Conservation (phyloP, 768 basidiomycete genomes). For the Xerocomellus dryophilus region DNA sequence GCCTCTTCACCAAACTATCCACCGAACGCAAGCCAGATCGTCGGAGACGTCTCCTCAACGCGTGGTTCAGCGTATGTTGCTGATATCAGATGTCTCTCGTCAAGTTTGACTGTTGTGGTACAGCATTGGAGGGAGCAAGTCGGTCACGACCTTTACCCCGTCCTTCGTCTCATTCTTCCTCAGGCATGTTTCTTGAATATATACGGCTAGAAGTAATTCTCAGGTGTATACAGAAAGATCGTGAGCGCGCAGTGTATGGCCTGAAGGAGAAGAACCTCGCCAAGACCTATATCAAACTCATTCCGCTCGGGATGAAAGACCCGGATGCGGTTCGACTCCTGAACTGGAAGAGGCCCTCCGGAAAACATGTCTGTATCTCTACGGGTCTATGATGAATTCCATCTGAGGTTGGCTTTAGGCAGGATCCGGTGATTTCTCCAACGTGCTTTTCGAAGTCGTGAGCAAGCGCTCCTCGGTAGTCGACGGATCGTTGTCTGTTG, state of each 20-base stretch:
- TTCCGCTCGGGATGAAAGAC: conserved; percentile 77
- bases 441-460: conserved; percentile 83
- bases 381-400: background rate
- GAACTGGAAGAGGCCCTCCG: conserved; percentile 87
- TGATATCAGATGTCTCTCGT: background rate
- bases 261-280: conserved; percentile 94
- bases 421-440: conserved; percentile 83
- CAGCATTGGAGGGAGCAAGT: conserved; percentile 86
- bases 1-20: conserved; percentile 74
- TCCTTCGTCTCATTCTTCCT: conserved; percentile 84
- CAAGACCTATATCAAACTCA: conserved; percentile 86
- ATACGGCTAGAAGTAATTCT: background rate
- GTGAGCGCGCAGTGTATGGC: conserved; percentile 88
- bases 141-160: conserved; percentile 86
- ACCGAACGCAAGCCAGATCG: conserved; percentile 72
- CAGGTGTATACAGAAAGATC: conserved; percentile 69
- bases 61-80: conserved; percentile 76
- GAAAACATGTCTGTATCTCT: conserved; percentile 51
- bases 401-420: conserved; percentile 39
- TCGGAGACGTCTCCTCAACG: conserved; percentile 61
- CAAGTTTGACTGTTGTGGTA: conserved; percentile 14
- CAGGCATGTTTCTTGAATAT: conserved; percentile 51
- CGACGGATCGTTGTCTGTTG: conserved; percentile 72
- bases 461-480: conserved; percentile 78
- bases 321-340: conserved; percentile 77